Evolutionary conservation across 805 yeast species (phyloP).

Genomic region (Pichia occidentalis): DNA sequence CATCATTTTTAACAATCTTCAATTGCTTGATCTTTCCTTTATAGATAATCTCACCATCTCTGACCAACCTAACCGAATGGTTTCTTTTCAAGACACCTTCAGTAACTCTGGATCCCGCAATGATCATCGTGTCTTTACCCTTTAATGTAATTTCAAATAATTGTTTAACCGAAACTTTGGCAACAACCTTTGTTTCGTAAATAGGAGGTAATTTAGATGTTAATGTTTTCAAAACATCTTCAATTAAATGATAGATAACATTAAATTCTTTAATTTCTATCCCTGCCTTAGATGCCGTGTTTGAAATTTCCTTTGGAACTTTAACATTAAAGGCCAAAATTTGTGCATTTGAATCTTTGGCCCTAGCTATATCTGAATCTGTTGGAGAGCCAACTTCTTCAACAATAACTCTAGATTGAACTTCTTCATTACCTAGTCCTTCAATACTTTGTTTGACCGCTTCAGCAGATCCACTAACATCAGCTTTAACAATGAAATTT

Average conservation of each 20-base stretch:
- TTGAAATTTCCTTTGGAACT: constrained; percentile 54
- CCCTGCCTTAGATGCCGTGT: constrained; percentile 49
- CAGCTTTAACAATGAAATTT: constrained; percentile 76
- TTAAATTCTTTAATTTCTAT: constrained; percentile 60
- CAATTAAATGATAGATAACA: constrained; percentile 83
- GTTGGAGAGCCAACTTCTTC: constrained; percentile 75
- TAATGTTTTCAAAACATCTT: constrained; percentile 66
- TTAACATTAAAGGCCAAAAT: constrained; percentile 75
- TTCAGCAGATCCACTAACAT: constrained; percentile 91
- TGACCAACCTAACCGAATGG: constrained; percentile 34
- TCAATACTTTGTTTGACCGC: constrained; percentile 80
- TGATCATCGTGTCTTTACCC: constrained; percentile 44
- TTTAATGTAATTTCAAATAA: constrained; percentile 64
- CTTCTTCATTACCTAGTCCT: constrained; percentile 84
- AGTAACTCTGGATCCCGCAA: constrained; percentile 84
- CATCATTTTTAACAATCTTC: constrained; percentile 78
- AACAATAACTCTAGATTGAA: constrained; percentile 58
- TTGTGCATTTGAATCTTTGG: constrained; percentile 61
- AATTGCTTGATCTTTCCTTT: constrained; percentile 52
- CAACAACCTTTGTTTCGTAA: constrained; percentile 56
- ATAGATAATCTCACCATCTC: constrained; percentile 42
- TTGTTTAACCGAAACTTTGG: constrained; percentile 64
- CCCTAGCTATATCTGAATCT: constrained; percentile 60
- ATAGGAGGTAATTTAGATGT: constrained; percentile 57
- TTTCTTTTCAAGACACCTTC: constrained; percentile 61